Base-by-base conservation (phyloP, 176 grass and related monocot species). In the Aegilops umbellulata region DNA sequence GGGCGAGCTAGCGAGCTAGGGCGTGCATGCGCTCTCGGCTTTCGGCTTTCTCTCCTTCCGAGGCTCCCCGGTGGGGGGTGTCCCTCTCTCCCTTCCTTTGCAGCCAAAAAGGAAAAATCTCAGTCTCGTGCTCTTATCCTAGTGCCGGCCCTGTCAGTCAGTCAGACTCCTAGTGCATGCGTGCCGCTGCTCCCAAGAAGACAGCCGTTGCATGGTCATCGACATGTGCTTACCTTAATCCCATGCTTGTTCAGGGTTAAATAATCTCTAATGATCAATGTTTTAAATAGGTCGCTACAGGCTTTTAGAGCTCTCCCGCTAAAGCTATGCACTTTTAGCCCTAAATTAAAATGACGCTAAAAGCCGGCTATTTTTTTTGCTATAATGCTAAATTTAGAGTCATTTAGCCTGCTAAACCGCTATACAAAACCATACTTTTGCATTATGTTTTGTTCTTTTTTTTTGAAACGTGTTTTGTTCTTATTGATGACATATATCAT, bases 11-110 rank as follows among this genome's bases (percentile, higher is more conserved):
- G 62, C 15, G 12, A 17, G 49, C 78, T 51, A 65, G 76, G 35
- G 83, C 83, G 12, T 84, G 82, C 81, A 85, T 79, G 63, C 16
- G n/a, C 13, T 16, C 82, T 20, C 80, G 81, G 79, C 90, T 92
- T 89, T 24, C 80, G 81, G 79, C 90, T 92, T 92, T 88, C 86
- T 89, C 83, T 65, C 58, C 79, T 36, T 92, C 79, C 90, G 66
- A 88, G 74, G 72, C 79, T 79, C 14, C 49, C 49, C 16, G 49
- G 49, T 53, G 49, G 49, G 68, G 12, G 69, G 7, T 71, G 68
- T 41, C 35, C 5, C 69, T 6, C 69, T n/a, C 17, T n/a, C 69
- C 7, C 55, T 58, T 9, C 55, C 55, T 58, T 58, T 58, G 20
- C 9, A 15, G 69, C 69, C 69, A 80, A 79, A 74, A 74, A 23